Evolutionary conservation across 1,139 yeast genomes (phyloP), one percentile per base, ranked within the genome.

Genomic region (Protomyces pachydermus): DNA sequence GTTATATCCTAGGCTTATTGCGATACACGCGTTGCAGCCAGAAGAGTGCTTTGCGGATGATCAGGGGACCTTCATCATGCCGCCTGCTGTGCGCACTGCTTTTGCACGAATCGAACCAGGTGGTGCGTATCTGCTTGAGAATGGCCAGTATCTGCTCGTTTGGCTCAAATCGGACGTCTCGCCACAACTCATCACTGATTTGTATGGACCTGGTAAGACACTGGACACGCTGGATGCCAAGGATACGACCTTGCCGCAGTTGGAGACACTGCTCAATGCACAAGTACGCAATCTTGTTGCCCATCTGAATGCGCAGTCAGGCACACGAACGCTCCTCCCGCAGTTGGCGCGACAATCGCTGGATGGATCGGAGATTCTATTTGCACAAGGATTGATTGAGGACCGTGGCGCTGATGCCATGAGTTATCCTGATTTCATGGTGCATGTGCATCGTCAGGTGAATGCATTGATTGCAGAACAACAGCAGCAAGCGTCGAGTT

Each of bases 1-100:
- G 67, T 78, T 93, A 61, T 93, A 91, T 71, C 98, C 98, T 1
- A 84, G 88, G 3, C 79, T 93, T 67, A 80, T 88, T 54, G 90
- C 89, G 52, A 74, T 91, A 52, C 96, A 91, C 74, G 80, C 83
- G 2, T 75, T 89, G 65, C 78, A 76, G 8, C 87, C 83, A 6
- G 77, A 77, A 16, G 78, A 75, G 42, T 70, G 70, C 35, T 55
- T 66, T 35, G 61, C 63, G n/a, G 79, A 78, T 9, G 78, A 79
- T 20, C 77, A 76, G 4, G 82, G 81, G 45, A 74, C 77, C 34
- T 82, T 87, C 73, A 77, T 79, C 20, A 71, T 81, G 67, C 83
- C 91, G 2, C 80, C 81, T 2, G 76, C 79, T 61, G 76, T 75
- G 60, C 80, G 81, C 60, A 82, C 85, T 3, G 75, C 84, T 34